Base-by-base conservation (phyloP, 495 filamentous ascomycete species). In the Jackrogersella multiformis region DNA sequence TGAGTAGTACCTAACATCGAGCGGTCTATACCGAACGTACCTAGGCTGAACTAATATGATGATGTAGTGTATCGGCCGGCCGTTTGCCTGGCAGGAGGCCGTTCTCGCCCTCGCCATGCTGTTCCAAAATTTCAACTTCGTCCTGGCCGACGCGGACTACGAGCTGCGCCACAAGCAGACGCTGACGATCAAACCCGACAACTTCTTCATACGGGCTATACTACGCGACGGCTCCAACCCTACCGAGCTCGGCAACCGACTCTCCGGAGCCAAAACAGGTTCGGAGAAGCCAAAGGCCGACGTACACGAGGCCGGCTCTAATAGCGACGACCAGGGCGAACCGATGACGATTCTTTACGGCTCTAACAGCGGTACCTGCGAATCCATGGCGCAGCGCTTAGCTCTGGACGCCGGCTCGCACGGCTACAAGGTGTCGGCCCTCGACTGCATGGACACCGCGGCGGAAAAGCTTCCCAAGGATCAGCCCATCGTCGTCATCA, bases 351-450 rank as follows among this genome's bases (percentile, higher is more conserved):
- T 93, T 13, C 83, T 87, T 24, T 93, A 88, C 64, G 90, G 90
- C 13, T 88, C 86, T 12, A 92, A 93, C 64, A 87, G 86, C 3
- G 90, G 91, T 1, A 94, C 91, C 10, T 94, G 90, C 70, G 88
- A 92, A 69, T 78, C 85, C 1, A 79, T 94, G 30, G 89, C 90
- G 1, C 82, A 87, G 63, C 79, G 82, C 46, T 71, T 92, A 13
- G 88, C 88, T 5, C 79, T 80, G 53, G 83, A 85, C 70, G 89
- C 89, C 2, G 61, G 73, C n/a, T 68, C 71, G 3, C 84, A 88
- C 66, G 90, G 89, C 0, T 91, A 84, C 65, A 66, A 70, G 2
- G 87, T 88, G 4, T 73, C 82, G 5, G 70, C 81, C 49, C 74
- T 89, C 7, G 82, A 84, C 16, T 75, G 80, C 2, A 69, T 93